phyloP scores from a whole-genome alignment of 164 flowering plant species.

The grape (Vitis vinifera) region DNA sequence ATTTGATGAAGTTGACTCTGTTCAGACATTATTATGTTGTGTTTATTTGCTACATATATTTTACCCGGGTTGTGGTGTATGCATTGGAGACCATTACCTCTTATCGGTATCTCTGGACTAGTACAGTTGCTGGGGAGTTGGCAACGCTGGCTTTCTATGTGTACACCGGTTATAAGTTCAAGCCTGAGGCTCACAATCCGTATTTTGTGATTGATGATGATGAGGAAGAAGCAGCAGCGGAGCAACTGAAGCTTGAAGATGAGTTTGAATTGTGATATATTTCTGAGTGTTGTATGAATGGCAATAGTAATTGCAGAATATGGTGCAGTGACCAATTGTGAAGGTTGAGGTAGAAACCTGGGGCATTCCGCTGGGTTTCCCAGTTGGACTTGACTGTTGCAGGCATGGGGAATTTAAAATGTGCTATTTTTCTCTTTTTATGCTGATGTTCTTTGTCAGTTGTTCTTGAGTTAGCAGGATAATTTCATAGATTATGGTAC shows the following conservation, averaged over 20 bases:
- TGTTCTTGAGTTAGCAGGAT: conserved; percentile 5
- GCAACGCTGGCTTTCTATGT: conserved; percentile 83
- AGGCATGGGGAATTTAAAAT: background rate
- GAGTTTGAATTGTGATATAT: conserved; percentile 62
- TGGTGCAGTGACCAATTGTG: background rate
- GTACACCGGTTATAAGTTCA: conserved; percentile 79
- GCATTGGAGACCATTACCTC: conserved; percentile 80
- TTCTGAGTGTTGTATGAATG: background rate
- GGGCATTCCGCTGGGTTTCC: background rate
- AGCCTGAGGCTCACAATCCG: conserved; percentile 84
- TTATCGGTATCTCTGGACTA: conserved; percentile 80
- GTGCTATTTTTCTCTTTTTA: background rate
- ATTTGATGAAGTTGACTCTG: conserved; percentile 81
- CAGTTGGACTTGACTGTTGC: conserved; percentile 1
- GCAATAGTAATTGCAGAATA: background rate
- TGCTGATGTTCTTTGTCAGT: background rate
- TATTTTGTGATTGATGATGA: conserved; percentile 87
- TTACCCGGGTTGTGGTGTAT: conserved; percentile 84
- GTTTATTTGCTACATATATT: conserved; percentile 90
- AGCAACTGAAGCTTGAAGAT: conserved; percentile 68
- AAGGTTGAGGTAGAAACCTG: conserved; percentile 12
- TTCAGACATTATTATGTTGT: conserved; percentile 89
- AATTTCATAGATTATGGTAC: conserved; percentile 4
- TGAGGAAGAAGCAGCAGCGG: conserved; percentile 89
- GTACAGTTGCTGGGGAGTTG: conserved; percentile 78